A percentile compares a stretch with the other conserved stretches of the same genome.
Conservation (phyloP, 2,329 filamentous ascomycete genomes). For the Aspergillus awamori region DNA sequence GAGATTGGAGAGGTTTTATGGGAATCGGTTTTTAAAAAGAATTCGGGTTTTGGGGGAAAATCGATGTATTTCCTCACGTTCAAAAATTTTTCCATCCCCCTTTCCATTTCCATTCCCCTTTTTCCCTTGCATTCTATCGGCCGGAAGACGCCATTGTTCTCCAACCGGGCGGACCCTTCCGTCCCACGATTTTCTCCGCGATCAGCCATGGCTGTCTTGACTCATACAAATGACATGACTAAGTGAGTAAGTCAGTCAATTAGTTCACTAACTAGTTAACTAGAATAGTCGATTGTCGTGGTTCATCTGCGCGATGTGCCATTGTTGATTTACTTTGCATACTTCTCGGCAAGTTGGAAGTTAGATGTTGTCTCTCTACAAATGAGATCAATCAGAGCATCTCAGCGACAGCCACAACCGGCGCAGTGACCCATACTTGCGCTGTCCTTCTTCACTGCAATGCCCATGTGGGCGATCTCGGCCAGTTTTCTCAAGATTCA, state of each 20-base stretch:
- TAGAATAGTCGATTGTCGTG: too few species aligned
- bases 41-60: neutral
- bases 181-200: conserved; percentile 9
- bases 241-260: too few species aligned
- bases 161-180: conserved; percentile 22
- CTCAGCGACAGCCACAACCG: neutral
- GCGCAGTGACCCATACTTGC: neutral
- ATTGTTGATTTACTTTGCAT: too few species aligned
- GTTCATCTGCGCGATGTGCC: too few species aligned
- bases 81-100: neutral
- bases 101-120: neutral
- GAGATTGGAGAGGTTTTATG: neutral
- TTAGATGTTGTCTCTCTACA: neutral
- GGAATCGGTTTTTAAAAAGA: neutral
- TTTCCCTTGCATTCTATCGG: conserved; percentile 12
- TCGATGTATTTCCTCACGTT: neutral
- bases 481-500: neutral
- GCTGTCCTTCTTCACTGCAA: neutral
- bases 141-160: conserved; percentile 10
- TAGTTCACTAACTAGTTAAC: too few species aligned
- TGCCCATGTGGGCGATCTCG: neutral
- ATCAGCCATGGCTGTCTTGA: neutral
- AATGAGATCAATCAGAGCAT: neutral
- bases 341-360: neutral
- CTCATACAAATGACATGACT: neutral